These are phyloP conservation scores for Geum urbanum DNA, from an alignment of 306 rosid genomes.

Conservation along the genomic window DNA sequence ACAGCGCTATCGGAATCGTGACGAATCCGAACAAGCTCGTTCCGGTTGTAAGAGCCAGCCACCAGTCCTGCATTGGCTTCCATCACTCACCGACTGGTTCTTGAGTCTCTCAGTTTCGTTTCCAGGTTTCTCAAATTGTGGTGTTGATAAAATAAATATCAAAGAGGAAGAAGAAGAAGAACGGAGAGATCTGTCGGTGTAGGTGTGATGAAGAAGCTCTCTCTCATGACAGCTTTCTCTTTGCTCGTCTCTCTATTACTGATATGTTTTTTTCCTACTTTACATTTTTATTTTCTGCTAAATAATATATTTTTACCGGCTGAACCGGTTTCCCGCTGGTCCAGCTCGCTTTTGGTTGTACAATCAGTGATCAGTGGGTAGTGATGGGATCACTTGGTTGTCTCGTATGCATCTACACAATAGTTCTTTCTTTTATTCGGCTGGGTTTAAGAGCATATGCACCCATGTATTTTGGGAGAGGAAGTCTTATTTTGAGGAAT, in stretches of 20 bases:
- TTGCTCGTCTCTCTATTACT: slow-evolving; percentile 11
- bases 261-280: background rate
- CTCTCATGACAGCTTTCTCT: slow-evolving; percentile 6
- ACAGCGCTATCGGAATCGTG: slow-evolving; percentile 93
- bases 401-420: background rate
- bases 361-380: background rate
- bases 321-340: slow-evolving; percentile 28
- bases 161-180: background rate
- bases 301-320: slow-evolving; percentile 23
- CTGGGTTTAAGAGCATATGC: no score
- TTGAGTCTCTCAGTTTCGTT: background rate
- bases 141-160: slow-evolving; percentile 1
- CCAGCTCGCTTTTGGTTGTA: background rate
- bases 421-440: background rate
- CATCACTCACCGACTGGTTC: slow-evolving; percentile 33
- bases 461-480: no score
- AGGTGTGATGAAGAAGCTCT: background rate
- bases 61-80: slow-evolving; percentile 88
- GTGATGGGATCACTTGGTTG: background rate
- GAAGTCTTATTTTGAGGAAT: no score
- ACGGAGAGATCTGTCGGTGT: background rate
- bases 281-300: background rate
- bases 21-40: slow-evolving; percentile 92
- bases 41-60: slow-evolving; percentile 90
- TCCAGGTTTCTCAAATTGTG: slow-evolving; percentile 10